Conservation (phyloP, 768 basidiomycete species). For the Suillus tomentosus region DNA sequence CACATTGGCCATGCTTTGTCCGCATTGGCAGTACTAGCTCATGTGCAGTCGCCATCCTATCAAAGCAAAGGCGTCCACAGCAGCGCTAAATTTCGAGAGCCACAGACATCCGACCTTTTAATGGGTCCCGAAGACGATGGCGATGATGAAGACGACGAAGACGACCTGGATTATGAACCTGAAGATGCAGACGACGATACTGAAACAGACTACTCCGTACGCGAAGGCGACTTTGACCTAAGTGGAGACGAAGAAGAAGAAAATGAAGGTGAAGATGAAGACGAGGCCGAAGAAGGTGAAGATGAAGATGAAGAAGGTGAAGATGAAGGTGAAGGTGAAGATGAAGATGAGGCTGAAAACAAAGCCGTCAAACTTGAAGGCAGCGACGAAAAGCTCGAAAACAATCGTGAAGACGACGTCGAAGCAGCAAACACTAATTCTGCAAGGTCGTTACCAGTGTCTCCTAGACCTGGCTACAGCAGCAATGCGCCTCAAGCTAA, state of each 20-base stretch:
- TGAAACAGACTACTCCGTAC: neutral
- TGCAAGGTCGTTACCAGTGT: neutral
- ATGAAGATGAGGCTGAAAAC: constrained; percentile 2
- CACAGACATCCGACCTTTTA: constrained; percentile 24
- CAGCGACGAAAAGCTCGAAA: neutral
- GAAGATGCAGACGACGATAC: constrained; percentile 18
- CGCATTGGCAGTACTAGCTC: constrained; percentile 9
- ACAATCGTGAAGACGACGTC: neutral
- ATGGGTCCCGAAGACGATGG: constrained; percentile 42
- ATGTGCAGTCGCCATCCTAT: constrained; percentile 16
- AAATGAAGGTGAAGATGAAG: neutral
- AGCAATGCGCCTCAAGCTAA: neutral
- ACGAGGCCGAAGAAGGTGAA: neutral
- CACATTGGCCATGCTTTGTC: constrained; percentile 29
- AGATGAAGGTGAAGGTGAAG: neutral
- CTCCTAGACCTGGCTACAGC: neutral
- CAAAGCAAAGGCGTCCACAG: constrained; percentile 32
- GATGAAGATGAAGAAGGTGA: neutral
- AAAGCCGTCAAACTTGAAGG: constrained; percentile 1
- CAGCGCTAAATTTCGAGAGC: constrained; percentile 41
- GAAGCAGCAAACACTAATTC: neutral
- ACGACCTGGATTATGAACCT: constrained; percentile 20
- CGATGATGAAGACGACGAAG: constrained; percentile 25
- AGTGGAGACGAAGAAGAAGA: constrained; percentile 2
- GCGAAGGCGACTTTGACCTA: neutral